Percentiles rank a stretch among this genome's conserved stretches.
Evolutionary conservation across 192 early-diverging fungal species (phyloP).

Genomic region (Entomortierella chlamydospora): DNA sequence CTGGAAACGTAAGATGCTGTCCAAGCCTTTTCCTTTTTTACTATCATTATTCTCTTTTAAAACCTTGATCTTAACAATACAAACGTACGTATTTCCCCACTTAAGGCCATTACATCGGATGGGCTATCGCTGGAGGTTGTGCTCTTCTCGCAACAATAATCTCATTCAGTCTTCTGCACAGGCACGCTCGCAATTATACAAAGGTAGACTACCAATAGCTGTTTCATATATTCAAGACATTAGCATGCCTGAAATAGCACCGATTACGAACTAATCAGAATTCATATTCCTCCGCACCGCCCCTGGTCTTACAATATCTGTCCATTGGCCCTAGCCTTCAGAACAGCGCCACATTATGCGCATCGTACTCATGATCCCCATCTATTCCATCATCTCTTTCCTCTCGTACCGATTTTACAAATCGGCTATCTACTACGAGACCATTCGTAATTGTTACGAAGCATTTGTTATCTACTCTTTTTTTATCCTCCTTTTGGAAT

Average conservation of each 20-base stretch:
- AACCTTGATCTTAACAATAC: no score
- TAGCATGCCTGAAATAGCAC: no score
- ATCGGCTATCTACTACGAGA: conserved; percentile 74
- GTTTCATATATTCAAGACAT: background rate
- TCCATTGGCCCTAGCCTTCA: conserved; percentile 53
- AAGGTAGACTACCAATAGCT: conserved; percentile 21
- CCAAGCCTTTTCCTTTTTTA: background rate
- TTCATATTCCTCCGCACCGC: background rate
- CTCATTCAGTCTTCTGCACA: conserved; percentile 60
- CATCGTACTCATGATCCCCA: conserved; percentile 78
- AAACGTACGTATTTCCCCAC: no score
- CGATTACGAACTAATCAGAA: background rate
- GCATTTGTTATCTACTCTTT: conserved; percentile 79
- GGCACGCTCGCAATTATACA: conserved; percentile 68
- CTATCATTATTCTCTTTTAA: background rate
- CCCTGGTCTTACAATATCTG: background rate
- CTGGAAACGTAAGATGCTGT: conserved; percentile 38
- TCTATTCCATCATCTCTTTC: conserved; percentile 77
- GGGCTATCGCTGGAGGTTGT: conserved; percentile 66
- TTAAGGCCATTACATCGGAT: conserved; percentile 69
- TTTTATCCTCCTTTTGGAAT: conserved; percentile 76
- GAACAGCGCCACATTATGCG: conserved; percentile 82
- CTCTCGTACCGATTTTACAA: conserved; percentile 78
- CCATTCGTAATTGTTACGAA: conserved; percentile 81
- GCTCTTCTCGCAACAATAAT: conserved; percentile 64